Conservation (phyloP, 495 filamentous ascomycete species). For the Penicillium fimorum region DNA sequence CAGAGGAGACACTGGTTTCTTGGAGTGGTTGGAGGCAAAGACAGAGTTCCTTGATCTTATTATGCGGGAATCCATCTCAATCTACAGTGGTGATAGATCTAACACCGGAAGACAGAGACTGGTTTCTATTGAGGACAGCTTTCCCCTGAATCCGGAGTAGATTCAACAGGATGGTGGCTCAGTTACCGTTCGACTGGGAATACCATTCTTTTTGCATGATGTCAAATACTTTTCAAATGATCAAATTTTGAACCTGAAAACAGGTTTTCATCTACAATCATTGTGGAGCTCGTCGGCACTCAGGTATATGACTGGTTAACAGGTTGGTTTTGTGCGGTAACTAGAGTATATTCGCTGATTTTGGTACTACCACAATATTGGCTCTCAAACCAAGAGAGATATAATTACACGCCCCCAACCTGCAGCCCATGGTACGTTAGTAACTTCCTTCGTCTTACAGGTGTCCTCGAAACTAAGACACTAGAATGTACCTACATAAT, state of each 20-base stretch:
- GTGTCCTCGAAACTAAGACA: not conserved
- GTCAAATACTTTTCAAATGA: not conserved
- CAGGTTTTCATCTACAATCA: not conserved
- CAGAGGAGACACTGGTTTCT: not conserved
- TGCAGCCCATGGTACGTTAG: not conserved
- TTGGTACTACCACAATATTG: not conserved
- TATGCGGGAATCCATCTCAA: not conserved
- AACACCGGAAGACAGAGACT: not conserved
- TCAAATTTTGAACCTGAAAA: not conserved
- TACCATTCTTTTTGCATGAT: not conserved
- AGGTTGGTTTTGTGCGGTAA: not conserved
- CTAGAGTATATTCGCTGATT: not conserved
- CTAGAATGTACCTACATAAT: not conserved
- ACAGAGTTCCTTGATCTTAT: not conserved
- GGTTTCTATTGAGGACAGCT: not conserved
- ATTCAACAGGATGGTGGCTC: not conserved
- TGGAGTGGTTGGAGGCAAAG: not conserved
- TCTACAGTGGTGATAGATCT: not conserved
- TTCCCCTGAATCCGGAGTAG: not conserved
- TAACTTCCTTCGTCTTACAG: not conserved
- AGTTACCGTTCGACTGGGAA: not conserved
- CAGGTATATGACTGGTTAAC: not conserved
- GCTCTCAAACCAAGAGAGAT: not conserved
- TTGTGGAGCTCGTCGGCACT: not conserved
- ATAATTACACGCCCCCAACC: not conserved